Base-by-base conservation (phyloP, 2,329 filamentous ascomycete species). In the Pyrenochaeta sp. region DNA sequence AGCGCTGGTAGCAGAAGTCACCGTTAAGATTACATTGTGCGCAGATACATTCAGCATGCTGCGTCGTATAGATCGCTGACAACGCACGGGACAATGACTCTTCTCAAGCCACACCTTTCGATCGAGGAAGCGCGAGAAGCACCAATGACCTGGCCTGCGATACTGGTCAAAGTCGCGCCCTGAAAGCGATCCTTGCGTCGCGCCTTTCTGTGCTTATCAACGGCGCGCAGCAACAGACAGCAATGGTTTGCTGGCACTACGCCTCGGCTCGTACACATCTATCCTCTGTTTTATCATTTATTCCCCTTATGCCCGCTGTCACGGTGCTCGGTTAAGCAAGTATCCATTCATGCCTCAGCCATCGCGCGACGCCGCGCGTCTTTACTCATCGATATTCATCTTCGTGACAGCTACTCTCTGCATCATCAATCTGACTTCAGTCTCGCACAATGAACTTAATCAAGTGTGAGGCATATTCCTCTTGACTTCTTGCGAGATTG, bases 151-250 rank as follows among this genome's bases (percentile, higher is more conserved):
- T 59, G 43, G 48, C 50, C 34, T 56, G 55, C 54, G 28, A 45
- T 50, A 12, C 30, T 57, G 13, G 56, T 52, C 57, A 48, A n/a
- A 30, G 7, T 39, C 32, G 19, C 32, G 10, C 49, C 7, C 27
- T 52, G 54, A 52, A 55, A 51, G 58, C 52, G 40, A 62, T 59
- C 58, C 49, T 52, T 49, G 47, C 55, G 60, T 55, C 40, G 59
- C 59, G 61, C 58, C 46, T 50, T 52, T 54, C 47, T 39, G 19
- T 69, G 64, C 64, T 68, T 69, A 67, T 66, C 62, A 68, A 69
- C 53, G 49, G 39, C 46, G 49, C 56, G 52, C 55, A 63, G 49
- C 43, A 42, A 32, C 6, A 13, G 22, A 43, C 32, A 51, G 28
- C 43, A 44, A 32, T 44, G 48, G 19, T 34, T n/a, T 10, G 45